phyloP scores from a whole-genome alignment of 2,329 filamentous ascomycete species.

The Tolypocladium nubicola region DNA sequence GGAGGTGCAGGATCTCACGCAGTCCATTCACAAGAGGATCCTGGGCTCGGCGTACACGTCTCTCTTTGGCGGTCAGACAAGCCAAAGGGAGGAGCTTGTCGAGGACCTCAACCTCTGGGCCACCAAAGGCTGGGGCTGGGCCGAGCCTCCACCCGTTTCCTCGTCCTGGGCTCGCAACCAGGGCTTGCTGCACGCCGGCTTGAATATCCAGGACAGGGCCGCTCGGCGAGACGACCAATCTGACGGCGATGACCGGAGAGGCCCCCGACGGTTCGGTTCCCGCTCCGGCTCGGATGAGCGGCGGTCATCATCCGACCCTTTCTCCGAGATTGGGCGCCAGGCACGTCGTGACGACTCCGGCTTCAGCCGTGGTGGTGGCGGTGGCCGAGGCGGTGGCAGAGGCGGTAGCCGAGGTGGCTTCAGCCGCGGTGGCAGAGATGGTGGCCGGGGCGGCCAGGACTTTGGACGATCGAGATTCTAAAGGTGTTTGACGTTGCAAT shows the following conservation, averaged over 20 bases:
- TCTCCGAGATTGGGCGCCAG: constrained; percentile 14
- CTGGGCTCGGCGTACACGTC: constrained; percentile 41
- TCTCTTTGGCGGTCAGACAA: constrained; percentile 39
- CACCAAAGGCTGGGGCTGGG: constrained; percentile 39
- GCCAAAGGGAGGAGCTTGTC: constrained; percentile 29
- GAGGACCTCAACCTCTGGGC: constrained; percentile 44
- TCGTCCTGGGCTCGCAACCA: constrained; percentile 16
- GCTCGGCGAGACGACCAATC: constrained; percentile 4
- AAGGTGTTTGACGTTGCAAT: background rate
- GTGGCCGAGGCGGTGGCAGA: constrained; percentile 5
- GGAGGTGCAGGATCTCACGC: constrained; percentile 30
- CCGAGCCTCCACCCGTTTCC: constrained; percentile 30
- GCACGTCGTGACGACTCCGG: constrained; percentile 16
- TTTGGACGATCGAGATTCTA: constrained; percentile 2
- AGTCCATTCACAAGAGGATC: constrained; percentile 22
- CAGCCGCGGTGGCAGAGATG: background rate
- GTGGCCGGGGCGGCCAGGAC: background rate
- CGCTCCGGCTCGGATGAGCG: constrained; percentile 1
- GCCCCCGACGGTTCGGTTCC: constrained; percentile 3
- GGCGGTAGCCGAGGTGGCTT: constrained; percentile 4
- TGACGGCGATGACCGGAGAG: constrained; percentile 7
- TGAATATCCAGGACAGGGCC: constrained; percentile 21
- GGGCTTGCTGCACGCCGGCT: constrained; percentile 18
- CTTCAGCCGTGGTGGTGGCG: constrained; percentile 7
- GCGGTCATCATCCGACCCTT: constrained; percentile 11